Evolutionary conservation across 306 rosid genomes (phyloP), one percentile per base, ranked within the genome.

Genomic region (Sesbania bispinosa): DNA sequence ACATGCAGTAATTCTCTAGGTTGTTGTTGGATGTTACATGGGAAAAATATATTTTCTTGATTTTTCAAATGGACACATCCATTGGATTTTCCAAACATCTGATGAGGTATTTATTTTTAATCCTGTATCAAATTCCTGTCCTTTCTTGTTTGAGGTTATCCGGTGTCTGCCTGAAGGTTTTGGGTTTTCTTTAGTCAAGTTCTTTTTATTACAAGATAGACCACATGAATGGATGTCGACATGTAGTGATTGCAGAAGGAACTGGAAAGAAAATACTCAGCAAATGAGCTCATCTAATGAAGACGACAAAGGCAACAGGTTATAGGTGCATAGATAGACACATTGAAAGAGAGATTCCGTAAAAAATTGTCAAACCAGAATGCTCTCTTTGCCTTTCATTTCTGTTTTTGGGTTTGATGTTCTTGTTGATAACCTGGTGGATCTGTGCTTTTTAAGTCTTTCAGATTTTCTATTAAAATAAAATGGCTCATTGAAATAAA

Each of bases 41-140:
- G 98, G 98, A 53, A 93, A 87, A 58, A 82, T 93, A 51, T 88
- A 93, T 80, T 93, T 93, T 66, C 88, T 93, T 63, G 96, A 90
- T 69, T 84, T 78, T 77, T 82, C 67, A 52, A 78, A 76, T 58
- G 98, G 98, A 51, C 74, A 65, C 69, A 84, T 85, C 74, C 81
- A 74, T 55, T 93, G 98, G 98, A 82, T 82, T 63, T 93, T 90
- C 76, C 92, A 88, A 80, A 87, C 98, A 11, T 87, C 84, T 24
- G 93, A 96, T 1, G 97, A 93, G 97, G 98, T 92, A 86, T 69
- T 29, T 53, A 36, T 39, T 69, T 79, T 55, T 46, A 62, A 51
- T 18, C 8, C 32, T 30, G 38, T 46, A 24, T 79, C 64, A 23
- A 38, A 36, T 20, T 57, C 52, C 29, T 69, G 18, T 77, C 11